A percentile compares a stretch with the other conserved stretches of the same genome.
Conservation (phyloP, 805 yeast genomes). For the Lachancea fermentati region DNA sequence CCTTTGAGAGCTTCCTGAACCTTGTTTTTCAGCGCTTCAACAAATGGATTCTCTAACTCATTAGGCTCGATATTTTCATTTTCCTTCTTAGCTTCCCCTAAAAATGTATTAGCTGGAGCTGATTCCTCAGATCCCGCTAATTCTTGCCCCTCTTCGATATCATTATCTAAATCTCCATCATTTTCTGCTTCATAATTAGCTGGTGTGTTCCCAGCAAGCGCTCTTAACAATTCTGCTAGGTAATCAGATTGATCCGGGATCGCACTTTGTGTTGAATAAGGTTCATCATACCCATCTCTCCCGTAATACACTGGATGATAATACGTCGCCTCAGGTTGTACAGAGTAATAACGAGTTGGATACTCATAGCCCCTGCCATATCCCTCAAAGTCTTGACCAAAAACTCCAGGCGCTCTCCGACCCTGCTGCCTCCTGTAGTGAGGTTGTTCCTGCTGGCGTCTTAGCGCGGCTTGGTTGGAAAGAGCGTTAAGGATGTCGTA, state of each 20-base stretch:
- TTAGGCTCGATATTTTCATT: neutral
- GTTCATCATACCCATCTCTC: slow-evolving; percentile 5
- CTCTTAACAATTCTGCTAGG: slow-evolving; percentile 18
- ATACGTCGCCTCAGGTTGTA: slow-evolving; percentile 9
- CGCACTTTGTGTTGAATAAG: neutral
- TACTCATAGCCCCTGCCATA: neutral
- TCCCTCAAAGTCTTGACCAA: neutral
- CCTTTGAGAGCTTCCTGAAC: neutral
- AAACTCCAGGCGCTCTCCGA: slow-evolving; percentile 1
- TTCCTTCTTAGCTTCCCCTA: neutral
- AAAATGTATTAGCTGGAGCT: neutral
- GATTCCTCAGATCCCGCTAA: slow-evolving; percentile 1
- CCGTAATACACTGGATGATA: slow-evolving; percentile 10
- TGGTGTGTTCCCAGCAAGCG: slow-evolving; percentile 19
- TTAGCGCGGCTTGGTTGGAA: slow-evolving; percentile 17
- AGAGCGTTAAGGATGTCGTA: slow-evolving; percentile 28
- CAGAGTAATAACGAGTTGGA: slow-evolving; percentile 8
- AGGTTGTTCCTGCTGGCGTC: slow-evolving; percentile 12
- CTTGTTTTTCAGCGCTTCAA: slow-evolving; percentile 3
- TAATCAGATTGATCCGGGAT: slow-evolving; percentile 10
- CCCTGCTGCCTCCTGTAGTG: slow-evolving; percentile 7
- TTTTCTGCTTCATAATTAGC: slow-evolving; percentile 1
- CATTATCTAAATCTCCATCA: neutral
- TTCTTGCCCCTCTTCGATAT: slow-evolving; percentile 1
- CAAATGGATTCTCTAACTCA: slow-evolving; percentile 4